Conservation (phyloP, 1,284 basidiomycete species). For the Vanrija humicola region DNA sequence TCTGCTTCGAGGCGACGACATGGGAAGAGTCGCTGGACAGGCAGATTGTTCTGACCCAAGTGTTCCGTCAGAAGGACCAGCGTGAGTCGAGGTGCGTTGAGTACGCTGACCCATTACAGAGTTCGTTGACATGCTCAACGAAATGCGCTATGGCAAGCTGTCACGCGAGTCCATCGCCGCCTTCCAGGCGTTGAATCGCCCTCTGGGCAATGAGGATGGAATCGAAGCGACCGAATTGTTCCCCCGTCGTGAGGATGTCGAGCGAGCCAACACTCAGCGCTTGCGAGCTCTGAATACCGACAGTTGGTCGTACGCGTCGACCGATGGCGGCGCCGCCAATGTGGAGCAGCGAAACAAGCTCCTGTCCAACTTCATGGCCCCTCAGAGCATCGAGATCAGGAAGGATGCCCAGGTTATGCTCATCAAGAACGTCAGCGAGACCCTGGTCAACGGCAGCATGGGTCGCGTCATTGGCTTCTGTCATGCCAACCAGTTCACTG, state of each 20-base stretch:
- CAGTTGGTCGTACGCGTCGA: constrained; percentile 53
- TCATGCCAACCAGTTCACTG: constrained; percentile 28
- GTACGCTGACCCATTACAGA: constrained; percentile 49
- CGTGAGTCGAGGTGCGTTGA: constrained; percentile 34
- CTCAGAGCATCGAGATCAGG: constrained; percentile 59
- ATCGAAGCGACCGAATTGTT: constrained; percentile 80
- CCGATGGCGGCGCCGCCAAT: constrained; percentile 60
- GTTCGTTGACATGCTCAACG: constrained; percentile 85
- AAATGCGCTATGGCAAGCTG: constrained; percentile 78
- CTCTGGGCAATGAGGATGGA: constrained; percentile 59
- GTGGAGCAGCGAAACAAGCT: constrained; percentile 59
- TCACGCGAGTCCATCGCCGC: constrained; percentile 56
- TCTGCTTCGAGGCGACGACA: constrained; percentile 82
- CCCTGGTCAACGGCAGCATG: constrained; percentile 77
- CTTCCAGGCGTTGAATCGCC: constrained; percentile 62
- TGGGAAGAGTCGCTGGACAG: constrained; percentile 75
- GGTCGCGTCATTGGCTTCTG: constrained; percentile 69
- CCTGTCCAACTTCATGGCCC: constrained; percentile 70
- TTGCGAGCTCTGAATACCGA: constrained; percentile 53
- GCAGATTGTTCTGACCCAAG: constrained; percentile 81
- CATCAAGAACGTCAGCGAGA: constrained; percentile 71
- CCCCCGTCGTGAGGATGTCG: constrained; percentile 78
- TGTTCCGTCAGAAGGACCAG: constrained; percentile 67
- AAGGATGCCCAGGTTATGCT: constrained; percentile 63
- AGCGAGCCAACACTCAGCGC: constrained; percentile 65